Evolutionary conservation across 1,284 basidiomycete species (phyloP), one percentile per base, ranked within the genome.

Genomic region (Dichomitus squalens): DNA sequence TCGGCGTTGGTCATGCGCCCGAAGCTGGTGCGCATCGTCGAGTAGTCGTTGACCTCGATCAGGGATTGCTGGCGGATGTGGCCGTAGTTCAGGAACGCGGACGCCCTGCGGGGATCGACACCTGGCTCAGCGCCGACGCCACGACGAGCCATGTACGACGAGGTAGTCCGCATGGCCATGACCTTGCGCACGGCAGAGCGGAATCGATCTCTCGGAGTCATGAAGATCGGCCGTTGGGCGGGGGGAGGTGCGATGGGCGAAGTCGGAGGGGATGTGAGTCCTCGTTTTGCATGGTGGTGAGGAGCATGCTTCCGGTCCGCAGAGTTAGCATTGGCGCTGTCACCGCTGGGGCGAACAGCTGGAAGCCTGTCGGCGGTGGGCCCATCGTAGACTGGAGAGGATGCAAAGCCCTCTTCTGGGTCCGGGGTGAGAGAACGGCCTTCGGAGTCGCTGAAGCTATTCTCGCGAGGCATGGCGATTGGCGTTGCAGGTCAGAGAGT

Each of bases 21-120:
- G 55, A 78, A 77, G 52, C 75, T 79, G 55, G 76, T 77, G 51
- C 82, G 74, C 58, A 86, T 70, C 21, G 79, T 72, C 21, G 83
- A 85, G 68, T 87, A 88, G 67, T 88, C 86, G 52, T 79, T 73
- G 51, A 88, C 73, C 60, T 88, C 82, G 57, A 89, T 87, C 33
- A 76, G 66, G 65, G 85, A 88, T n/a, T 80, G 74, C 68, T 83
- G 73, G 23, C 75, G 72, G 60, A 86, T 77, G 62, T 84, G 76
- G 9, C 80, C 79, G 61, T 82, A 87, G 43, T 73, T 70, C 8
- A 79, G 59, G 59, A 77, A 77, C 4, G 84, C 79, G 51, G 78
- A 79, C 6, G 76, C 74, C 21, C 80, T 78, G 43, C 78, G 75
- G 20, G 85, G 83, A 69, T 88, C 82, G 39, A 86, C 72, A 49